These are phyloP conservation scores for Puccinia coronata DNA, from an alignment of 1,284 basidiomycete species.

Conservation along the genomic window DNA sequence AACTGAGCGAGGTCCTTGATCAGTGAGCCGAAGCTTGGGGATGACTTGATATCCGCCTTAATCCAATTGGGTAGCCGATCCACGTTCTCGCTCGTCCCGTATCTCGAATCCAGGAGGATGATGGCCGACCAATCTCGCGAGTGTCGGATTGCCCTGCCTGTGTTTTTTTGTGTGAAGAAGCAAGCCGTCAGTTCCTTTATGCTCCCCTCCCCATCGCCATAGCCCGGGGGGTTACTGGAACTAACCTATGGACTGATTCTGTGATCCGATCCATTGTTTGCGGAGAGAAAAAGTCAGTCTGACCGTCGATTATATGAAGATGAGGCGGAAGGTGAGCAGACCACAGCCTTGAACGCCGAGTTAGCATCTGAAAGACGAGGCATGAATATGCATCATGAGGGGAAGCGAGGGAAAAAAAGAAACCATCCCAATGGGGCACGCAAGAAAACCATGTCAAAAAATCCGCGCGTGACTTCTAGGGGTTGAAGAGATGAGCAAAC, in stretches of 20 bases:
- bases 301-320: no score
- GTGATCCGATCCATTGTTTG: background rate
- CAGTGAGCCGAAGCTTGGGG: slow-evolving; percentile 72
- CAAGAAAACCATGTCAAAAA: background rate
- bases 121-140: slow-evolving; percentile 75
- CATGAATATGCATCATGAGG: background rate
- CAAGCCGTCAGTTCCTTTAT: no score
- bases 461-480: no score
- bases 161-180: no score
- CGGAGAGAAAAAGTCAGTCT: background rate
- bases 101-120: slow-evolving; percentile 80
- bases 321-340: no score
- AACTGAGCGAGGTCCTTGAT: slow-evolving; percentile 66
- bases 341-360: slow-evolving; percentile 88
- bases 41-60: slow-evolving; percentile 66
- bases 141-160: slow-evolving; percentile 86
- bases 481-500: no score
- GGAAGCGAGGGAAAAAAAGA: no score
- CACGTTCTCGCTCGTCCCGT: slow-evolving; percentile 68
- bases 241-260: slow-evolving; percentile 32
- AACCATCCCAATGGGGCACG: no score
- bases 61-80: slow-evolving; percentile 87
- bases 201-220: no score
- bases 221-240: no score
- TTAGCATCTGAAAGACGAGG: slow-evolving; percentile 62